These are phyloP conservation scores for Toxoplasma gondii DNA, from an alignment of 169 alveolate species.

Conservation along the genomic window DNA sequence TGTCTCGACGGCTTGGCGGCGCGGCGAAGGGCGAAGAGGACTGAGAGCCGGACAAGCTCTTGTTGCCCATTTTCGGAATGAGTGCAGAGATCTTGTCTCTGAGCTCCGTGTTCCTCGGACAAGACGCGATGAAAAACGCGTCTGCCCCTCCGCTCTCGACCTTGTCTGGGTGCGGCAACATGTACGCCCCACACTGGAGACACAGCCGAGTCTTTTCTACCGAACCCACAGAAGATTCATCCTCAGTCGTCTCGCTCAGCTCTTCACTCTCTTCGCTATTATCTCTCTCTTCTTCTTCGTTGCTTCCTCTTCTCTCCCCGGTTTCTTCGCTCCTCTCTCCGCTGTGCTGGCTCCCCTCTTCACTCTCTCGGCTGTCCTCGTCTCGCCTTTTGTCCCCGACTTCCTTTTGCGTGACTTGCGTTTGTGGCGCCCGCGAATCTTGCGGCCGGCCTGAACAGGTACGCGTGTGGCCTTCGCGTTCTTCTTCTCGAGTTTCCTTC, in stretches of 20 bases:
- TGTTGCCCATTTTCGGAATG: background rate
- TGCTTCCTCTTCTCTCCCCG: background rate
- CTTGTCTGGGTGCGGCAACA: constrained; percentile 81
- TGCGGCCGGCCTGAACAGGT: no score
- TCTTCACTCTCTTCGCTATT: background rate
- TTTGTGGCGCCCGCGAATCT: no score
- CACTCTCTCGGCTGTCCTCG: no score
- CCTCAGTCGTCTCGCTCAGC: background rate
- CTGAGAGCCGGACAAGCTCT: background rate
- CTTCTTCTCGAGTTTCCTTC: no score
- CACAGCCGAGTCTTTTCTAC: background rate
- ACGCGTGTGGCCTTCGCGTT: no score
- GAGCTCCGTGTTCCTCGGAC: background rate
- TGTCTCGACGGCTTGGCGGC: background rate
- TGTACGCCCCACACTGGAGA: constrained; percentile 57
- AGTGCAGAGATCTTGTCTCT: background rate
- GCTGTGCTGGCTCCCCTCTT: background rate
- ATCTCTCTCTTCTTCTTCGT: background rate
- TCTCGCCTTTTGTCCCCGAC: no score
- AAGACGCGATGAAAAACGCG: constrained; percentile 75
- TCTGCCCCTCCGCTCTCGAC: constrained; percentile 88
- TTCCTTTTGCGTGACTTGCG: no score
- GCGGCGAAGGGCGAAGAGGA: background rate
- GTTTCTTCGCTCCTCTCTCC: background rate
- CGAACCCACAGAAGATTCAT: background rate